These are phyloP conservation scores for Coemansia sp. DNA, from an alignment of 192 early-diverging fungal species.

Conservation along the genomic window DNA sequence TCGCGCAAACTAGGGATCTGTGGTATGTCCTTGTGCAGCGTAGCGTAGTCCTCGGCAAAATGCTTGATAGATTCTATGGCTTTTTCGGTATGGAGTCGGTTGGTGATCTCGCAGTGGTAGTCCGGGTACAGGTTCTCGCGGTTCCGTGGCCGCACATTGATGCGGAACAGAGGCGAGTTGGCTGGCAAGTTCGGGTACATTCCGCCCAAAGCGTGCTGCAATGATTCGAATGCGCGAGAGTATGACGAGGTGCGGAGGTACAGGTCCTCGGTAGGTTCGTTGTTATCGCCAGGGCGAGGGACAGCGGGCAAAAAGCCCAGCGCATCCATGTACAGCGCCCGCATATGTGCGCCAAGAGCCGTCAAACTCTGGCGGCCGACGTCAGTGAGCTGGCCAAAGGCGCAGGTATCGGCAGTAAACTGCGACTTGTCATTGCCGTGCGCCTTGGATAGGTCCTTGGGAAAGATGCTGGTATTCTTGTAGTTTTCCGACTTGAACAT, in stretches of 20 bases:
- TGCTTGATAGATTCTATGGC: conserved; percentile 14
- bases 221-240: conserved; percentile 67
- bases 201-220: conserved; percentile 65
- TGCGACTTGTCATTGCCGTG: conserved; percentile 17
- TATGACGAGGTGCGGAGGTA: conserved; percentile 65
- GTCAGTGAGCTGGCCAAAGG: conserved; percentile 65
- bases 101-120: conserved; percentile 35
- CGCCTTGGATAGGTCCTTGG: conserved; percentile 3
- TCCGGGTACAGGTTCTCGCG: conserved; percentile 36
- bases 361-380: conserved; percentile 59
- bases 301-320: conserved; percentile 47
- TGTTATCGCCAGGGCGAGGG: neutral
- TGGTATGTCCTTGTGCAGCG: conserved; percentile 29
- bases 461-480: conserved; percentile 25
- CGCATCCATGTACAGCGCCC: conserved; percentile 59
- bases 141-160: conserved; percentile 38
- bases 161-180: conserved; percentile 12
- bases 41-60: conserved; percentile 18
- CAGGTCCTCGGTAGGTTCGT: conserved; percentile 30
- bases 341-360: conserved; percentile 53
- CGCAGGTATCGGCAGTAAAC: conserved; percentile 37
- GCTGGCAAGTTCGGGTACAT: conserved; percentile 55
- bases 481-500: conserved; percentile 30
- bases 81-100: conserved; percentile 6
- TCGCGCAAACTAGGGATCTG: conserved; percentile 23